Evolutionary conservation across 345 rosid species (phyloP), one percentile per base, ranked within the genome.

Genomic region (Syzygium aqueum): DNA sequence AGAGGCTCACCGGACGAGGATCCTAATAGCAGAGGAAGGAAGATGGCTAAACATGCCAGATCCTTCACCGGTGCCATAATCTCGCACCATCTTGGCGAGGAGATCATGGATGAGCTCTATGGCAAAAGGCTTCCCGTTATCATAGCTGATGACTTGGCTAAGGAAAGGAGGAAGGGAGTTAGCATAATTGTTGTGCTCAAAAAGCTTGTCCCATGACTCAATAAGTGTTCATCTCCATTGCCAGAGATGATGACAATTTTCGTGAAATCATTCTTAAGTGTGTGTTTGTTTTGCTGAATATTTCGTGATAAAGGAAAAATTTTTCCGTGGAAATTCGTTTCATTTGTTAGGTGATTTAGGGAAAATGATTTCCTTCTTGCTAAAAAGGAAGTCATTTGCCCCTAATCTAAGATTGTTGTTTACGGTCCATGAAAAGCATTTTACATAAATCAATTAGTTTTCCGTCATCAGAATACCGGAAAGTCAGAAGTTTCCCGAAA

Each of bases 51-150:
- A 3, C 5, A 11, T 19, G 3, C 37, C 6, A 87, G 86, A 53
- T 28, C 88, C n/a, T 84, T 86, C 85, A 53, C 89, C 11, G 91
- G 84, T 9, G 50, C 86, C 15, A 51, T 89, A 53, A 73, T 87
- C 51, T 86, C 89, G 21, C 85, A 53, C 86, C 87, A 89, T 51
- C 86, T 87, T 43, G 88, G 89, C 11, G 53, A 10, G 78, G 80
- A 86, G 53, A 78, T 87, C 21, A 53, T 87, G 85, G 88, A 89
- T 53, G 40, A 85, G 40, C 65, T 87, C 57, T 87, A 86, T 49
- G 89, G 65, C 22, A 49, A 89, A 53, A 73, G 51, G 28, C 30
- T 89, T 21, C n/a, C 80, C 1, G 10, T 11, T 7, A 8, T 87
- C 28, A 8, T 77, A 12, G 15, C 84, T 7, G 80, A 85, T 27